Base-by-base conservation (phyloP, 768 basidiomycete genomes). In the Mycena alexandri region DNA sequence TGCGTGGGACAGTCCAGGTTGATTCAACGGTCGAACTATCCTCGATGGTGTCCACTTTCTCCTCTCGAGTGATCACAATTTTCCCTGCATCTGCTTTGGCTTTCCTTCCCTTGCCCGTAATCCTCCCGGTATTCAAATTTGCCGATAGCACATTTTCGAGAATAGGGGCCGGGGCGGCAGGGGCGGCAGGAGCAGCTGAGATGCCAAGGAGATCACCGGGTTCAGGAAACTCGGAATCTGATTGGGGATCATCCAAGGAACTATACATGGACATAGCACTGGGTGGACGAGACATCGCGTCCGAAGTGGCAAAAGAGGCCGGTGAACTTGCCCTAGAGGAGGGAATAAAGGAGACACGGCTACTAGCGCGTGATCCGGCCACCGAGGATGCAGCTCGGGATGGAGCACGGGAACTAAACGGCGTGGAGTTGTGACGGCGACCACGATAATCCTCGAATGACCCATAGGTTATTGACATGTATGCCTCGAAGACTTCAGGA, bases 211-310 rank as follows among this genome's bases (percentile, higher is more conserved):
- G 42, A 57, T 57, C 4, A 22, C 16, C 25, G 21, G 25, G 29
- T 34, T n/a, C 25, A 33, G 14, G 21, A 3, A 47, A 46, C 0
- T 36, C 34, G 34, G 5, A 6, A 12, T 36, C 34, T 36, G 34
- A 36, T 36, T 12, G 7, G 34, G 34, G 5, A 12, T 36, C 34
- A 12, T 36, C 21, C 21, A 42, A 22, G 44, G 34, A 14, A 22
- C 19, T n/a, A 11, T 56, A 33, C 7, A 57, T 11, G 14, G 63
- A 64, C 63, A 64, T 64, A 3, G 55, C 21, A 43, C 63, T 62
- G 8, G 41, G 34, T 4, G 61, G 52, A 14, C 61, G 61, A 1
- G 51, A 53, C 2, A 11, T 13, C 3, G n/a, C 13, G 41, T 47
- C 50, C 14, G 58, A 47, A 16, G n/a, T 12, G 5, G 34, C 47